Evolutionary conservation across 2,329 filamentous ascomycete species (phyloP), one percentile per base, ranked within the genome.

Genomic region (Metarhizium anisopliae): DNA sequence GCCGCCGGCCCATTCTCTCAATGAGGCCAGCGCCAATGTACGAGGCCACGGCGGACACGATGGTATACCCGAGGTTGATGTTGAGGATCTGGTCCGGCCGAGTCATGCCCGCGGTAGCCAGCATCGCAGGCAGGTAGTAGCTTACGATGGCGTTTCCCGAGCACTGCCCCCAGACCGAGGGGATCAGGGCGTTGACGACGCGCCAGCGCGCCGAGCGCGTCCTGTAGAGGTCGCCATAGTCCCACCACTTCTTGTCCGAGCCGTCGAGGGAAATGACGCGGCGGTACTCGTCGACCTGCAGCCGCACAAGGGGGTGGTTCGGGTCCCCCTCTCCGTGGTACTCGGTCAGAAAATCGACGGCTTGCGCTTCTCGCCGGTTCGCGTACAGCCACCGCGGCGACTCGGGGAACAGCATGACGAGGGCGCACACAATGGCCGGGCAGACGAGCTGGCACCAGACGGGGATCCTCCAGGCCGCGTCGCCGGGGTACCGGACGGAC

Each of bases 41-140:
- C 25, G 25, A 25, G 25, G 25, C 25, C 25, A 25, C 25, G 4
- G 25, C 25, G 25, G 25, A 25, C 25, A 25, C 25, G 25, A 25
- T 25, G 25, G 25, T 25, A 25, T 25, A 25, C 25, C 25, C 25
- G 3, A 25, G 25, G 40, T 68, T 67, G 61, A 74, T 72, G 57
- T 72, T 72, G 13, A 77, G 68, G n/a, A 59, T 52, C 25, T 56
- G 57, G 10, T 55, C 43, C 14, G 47, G 29, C n/a, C 47, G 35
- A 6, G 69, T 71, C 56, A 77, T 66, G 58, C 76, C 72, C 36
- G 70, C 66, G 53, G 72, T 67, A 8, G 59, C 62, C 50, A 72
- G 64, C 54, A 63, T 61, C 25, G 64, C 65, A 55, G 77, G 69
- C 63, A 77, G 77, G 60, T 77, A 78, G 20, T 72, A 74, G 18